A percentile compares a stretch with the other conserved stretches of the same genome.
Conservation (phyloP, 2,329 filamentous ascomycete species). For the Colletotrichum phormii region DNA sequence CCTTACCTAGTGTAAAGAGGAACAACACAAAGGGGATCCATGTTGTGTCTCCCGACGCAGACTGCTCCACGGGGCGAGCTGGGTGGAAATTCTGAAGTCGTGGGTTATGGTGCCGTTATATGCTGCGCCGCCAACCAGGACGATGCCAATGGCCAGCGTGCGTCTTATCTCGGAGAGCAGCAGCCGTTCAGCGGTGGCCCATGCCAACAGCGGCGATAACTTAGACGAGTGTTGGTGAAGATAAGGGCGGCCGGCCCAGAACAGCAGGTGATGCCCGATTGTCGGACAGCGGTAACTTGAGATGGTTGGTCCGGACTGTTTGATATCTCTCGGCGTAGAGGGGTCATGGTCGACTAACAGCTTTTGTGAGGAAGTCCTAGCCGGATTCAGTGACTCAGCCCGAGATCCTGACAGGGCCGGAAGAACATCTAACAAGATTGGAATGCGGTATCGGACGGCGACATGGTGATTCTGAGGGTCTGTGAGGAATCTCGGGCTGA, state of each 20-base stretch:
- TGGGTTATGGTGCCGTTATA: not conserved
- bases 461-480: not conserved
- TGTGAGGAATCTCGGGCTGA: not conserved
- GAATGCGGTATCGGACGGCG: too few species aligned
- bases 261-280: conserved; percentile 11
- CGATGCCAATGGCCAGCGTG: not conserved
- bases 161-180: not conserved
- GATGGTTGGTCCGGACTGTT: conserved; percentile 4
- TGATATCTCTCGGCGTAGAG: conserved; percentile 12
- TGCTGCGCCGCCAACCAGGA: not conserved
- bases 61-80: too few species aligned
- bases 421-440: not conserved
- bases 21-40: too few species aligned
- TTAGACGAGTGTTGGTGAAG: not conserved
- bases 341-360: not conserved
- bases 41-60: too few species aligned
- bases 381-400: conserved; percentile 4
- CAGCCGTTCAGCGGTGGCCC: not conserved
- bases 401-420: not conserved
- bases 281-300: not conserved
- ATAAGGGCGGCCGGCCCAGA: conserved; percentile 19
- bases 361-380: not conserved
- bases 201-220: not conserved
- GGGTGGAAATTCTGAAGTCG: too few species aligned
- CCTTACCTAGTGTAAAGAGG: too few species aligned